Base-by-base conservation (phyloP, 306 rosid genomes). In the Lathyrus sativus region DNA sequence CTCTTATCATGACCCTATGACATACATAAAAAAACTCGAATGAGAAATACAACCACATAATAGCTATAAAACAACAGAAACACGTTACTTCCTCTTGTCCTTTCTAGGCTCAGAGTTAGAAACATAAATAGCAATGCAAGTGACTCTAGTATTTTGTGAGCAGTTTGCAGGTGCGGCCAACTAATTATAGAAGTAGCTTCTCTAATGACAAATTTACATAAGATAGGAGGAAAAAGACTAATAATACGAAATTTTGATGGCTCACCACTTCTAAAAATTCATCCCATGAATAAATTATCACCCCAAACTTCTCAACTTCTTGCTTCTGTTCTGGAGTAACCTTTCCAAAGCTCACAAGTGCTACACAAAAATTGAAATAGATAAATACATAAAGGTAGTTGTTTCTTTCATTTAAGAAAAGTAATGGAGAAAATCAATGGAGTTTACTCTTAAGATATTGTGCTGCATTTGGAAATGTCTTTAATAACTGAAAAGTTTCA, bases 311-410 rank as follows among this genome's bases (percentile, higher is more conserved):
- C 74, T 81, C 76, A 50, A 85, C 61, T 46, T 80, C 80, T 82
- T 85, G 82, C 78, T 75, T 92, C 72, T 92, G 92, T 74, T 79
- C 86, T n/a, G 81, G 76, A 7, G 91, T 61, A 80, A 89, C 90
- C 35, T 83, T 83, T 65, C 98, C 96, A 62, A 92, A 92, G 89
- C 98, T 92, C 84, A 92, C 98, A 70, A 92, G 56, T 58, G 86
- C 98, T 89, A 42, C 79, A 70, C 44, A 62, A 11, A 65, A 65
- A 18, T 62, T 12, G 37, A 61, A 62, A 50, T 61, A 18, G 41
- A 26, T 50, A 29, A 78, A 45, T 62, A 18, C 38, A 11, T 53
- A 11, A 53, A 57, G 7, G 51, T 63, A 4, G 55, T 80, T 69
- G 54, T 29, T 70, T 59, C 55, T 59, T 49, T 74, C 44, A 46